Base-by-base conservation (phyloP, 306 rosid species). In the Cucumis hystrix region DNA sequence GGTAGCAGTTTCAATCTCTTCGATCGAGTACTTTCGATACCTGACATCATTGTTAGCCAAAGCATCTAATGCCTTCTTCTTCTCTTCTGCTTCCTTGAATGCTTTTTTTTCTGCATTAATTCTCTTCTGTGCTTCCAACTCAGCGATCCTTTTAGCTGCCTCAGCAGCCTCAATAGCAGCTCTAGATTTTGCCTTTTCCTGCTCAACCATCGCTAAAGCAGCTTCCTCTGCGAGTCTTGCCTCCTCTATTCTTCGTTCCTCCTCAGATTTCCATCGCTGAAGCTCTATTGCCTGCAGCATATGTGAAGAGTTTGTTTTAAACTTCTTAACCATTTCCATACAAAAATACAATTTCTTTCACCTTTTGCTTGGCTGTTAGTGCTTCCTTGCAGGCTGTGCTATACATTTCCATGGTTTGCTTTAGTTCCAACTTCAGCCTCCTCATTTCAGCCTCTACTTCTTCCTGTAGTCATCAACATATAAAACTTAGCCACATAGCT, bases 361-460 rank as follows among this genome's bases (percentile, higher is more conserved):
- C 98, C 93, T 86, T 91, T 76, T 89, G 88, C 37, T 91, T 89
- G 37, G 98, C 98, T 20, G 90, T 79, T 28, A 91, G 88, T 83
- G 98, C 98, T 88, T 94, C 98, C 83, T 87, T 91, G 81, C 98
- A 90, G n/a, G 98, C 98, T 2, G 91, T 91, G 59, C 92, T 94
- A 74, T 94, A 94, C 98, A 94, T 91, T 84, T 90, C 97, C 89
- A 94, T 91, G 74, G 98, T 94, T 79, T 91, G 97, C 88, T 90
- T 94, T 23, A 94, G 91, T 88, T 94, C 98, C 78, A 90, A 85
- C 89, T 86, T 91, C 73, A 94, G 81, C 88, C 96, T 94, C 78
- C 91, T 91, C 97, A 94, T 94, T 84, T 94, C 97, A 68, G 89
- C 87, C 77, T 94, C 98, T 79, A 89, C 86, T 0, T 94, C 97